Conservation (phyloP, 352 stramenopile genomes). For the Phytophthora vignae region DNA sequence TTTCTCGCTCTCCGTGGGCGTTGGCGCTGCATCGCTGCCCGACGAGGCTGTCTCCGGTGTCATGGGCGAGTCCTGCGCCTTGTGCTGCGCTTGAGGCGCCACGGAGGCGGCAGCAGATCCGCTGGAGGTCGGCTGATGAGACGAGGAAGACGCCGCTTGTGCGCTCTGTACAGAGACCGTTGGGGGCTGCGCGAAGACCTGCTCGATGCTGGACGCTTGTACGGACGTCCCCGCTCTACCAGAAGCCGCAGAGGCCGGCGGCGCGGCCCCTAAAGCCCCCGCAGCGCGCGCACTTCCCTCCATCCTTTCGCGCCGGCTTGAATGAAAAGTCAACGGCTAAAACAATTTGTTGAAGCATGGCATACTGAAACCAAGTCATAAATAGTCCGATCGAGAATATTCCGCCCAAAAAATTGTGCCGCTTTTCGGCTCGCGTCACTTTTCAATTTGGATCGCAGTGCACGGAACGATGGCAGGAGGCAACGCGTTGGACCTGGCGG, state of each 20-base stretch:
- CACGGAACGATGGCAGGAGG: conserved; percentile 32
- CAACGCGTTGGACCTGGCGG: conserved; percentile 32
- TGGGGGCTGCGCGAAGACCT: background rate
- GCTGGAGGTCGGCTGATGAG: background rate
- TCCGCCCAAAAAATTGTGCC: too few relatives aligned
- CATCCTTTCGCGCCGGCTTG: conserved; percentile 8
- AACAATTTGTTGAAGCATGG: background rate
- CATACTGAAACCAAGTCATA: background rate
- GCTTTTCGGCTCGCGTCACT: conserved; percentile 6
- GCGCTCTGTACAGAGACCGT: too few relatives aligned
- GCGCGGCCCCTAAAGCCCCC: background rate
- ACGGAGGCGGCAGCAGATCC: background rate
- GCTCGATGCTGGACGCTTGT: background rate
- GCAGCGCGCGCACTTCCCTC: conserved; percentile 11
- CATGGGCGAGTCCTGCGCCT: background rate
- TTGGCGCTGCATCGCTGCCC: conserved; percentile 9
- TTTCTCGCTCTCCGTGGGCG: conserved; percentile 9
- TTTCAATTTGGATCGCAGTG: conserved; percentile 16
- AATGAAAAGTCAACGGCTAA: background rate
- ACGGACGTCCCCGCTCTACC: background rate
- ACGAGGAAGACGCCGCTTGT: background rate
- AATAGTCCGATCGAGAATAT: conserved; percentile 27
- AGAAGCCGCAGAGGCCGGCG: conserved; percentile 11
- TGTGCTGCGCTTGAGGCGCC: background rate
- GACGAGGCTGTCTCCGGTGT: conserved; percentile 14